Evolutionary conservation across 2,329 filamentous ascomycete genomes (phyloP).

Genomic region (Phaeomoniella chlamydospora): DNA sequence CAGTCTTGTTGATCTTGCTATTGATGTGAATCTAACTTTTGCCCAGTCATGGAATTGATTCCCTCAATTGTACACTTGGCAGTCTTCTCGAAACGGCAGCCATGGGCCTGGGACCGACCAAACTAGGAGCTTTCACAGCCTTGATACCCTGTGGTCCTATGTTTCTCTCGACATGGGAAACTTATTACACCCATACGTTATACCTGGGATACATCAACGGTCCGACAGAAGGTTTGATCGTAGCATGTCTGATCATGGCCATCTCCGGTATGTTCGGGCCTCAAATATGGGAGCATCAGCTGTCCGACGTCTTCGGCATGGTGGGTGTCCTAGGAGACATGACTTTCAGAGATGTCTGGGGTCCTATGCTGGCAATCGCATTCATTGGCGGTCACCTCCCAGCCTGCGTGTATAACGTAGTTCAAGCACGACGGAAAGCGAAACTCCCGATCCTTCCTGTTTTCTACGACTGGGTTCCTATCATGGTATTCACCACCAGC

Average conservation of each 20-base stretch:
- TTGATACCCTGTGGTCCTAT: slow-evolving; percentile 85
- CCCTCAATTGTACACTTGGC: slow-evolving; percentile 87
- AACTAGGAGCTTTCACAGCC: slow-evolving; percentile 79
- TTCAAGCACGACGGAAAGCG: slow-evolving; percentile 55
- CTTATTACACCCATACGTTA: slow-evolving; percentile 93
- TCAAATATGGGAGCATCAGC: slow-evolving; percentile 65
- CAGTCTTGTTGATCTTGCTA: background rate
- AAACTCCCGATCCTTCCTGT: slow-evolving; percentile 65
- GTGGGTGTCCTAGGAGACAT: slow-evolving; percentile 50
- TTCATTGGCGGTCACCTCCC: slow-evolving; percentile 66
- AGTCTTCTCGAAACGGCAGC: slow-evolving; percentile 83
- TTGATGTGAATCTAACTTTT: background rate
- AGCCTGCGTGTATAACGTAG: slow-evolving; percentile 78
- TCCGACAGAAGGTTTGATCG: slow-evolving; percentile 84
- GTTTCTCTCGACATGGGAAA: slow-evolving; percentile 99
- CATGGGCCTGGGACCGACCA: slow-evolving; percentile 77
- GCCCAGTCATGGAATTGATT: slow-evolving; percentile 79
- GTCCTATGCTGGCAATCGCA: slow-evolving; percentile 51
- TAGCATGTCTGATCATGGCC: slow-evolving; percentile 76
- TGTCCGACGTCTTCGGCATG: slow-evolving; percentile 54
- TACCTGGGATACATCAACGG: slow-evolving; percentile 96
- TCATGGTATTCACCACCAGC: slow-evolving; percentile 62
- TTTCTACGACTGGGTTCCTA: slow-evolving; percentile 88
- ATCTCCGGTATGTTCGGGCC: slow-evolving; percentile 79
- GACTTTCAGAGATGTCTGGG: slow-evolving; percentile 80